Evolutionary conservation across 164 flowering plant species (phyloP), one percentile per base, ranked within the genome.

Genomic region (Magnolia sinica): DNA sequence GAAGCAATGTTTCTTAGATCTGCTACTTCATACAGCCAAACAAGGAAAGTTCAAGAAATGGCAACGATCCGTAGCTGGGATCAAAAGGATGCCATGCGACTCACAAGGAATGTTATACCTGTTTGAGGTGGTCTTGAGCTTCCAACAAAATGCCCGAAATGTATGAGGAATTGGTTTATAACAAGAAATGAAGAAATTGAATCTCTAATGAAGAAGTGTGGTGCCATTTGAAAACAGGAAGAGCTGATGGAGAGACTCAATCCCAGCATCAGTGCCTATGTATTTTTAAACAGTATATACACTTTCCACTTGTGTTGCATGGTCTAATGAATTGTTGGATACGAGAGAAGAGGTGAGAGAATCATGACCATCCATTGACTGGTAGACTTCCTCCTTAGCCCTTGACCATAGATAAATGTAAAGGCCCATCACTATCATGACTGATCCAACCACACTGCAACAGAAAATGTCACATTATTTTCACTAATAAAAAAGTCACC

Each of bases 361-460:
- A 16, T 69, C 71, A 37, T 37, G 18, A 4, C n/a, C 9, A 16
- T 37, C 52, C 50, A 31, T 29, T n/a, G 27, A 29, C 14, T 31
- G 50, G 71, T 68, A 31, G 16, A 31, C 1, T 68, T 68, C 71
- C 50, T 68, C 71, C 51, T 69, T 69, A 16, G 71, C 23, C 50
- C 27, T 23, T 29, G 52, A 69, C 50, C 71, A 37, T 37, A 27
- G 71, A 69, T 69, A 66, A 6, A 66, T 24, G 27, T 66, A 10
- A 37, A 69, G 71, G 9, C 23, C 71, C 71, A 69, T 69, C 18
- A 68, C 71, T 14, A 68, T 68, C 71, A 68, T 29, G 20, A 37
- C 20, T 37, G 71, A 69, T 69, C 71, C 71, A 10, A 69, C 52
- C 23, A 69, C 6, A n/a, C 71, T 29, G 71, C 19, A 68, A 8